Evolutionary conservation across 1,284 basidiomycete genomes (phyloP).

Genomic region (Trichosporon asahii): DNA sequence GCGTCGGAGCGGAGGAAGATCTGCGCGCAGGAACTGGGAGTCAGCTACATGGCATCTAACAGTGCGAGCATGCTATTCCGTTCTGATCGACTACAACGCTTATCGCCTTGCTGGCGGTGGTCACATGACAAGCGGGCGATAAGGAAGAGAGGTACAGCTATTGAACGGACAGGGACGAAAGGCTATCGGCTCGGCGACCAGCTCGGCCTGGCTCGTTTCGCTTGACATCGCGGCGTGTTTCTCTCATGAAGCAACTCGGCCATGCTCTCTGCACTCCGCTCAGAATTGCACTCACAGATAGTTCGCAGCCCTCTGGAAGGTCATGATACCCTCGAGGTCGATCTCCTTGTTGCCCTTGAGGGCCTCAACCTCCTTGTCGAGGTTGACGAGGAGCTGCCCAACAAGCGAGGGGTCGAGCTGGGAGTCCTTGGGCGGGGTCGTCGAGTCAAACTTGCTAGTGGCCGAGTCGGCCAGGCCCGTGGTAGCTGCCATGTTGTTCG

Average conservation of each 20-base stretch:
- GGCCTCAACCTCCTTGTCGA: constrained; percentile 38
- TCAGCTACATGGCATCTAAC: neutral
- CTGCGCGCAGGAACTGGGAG: constrained; percentile 51
- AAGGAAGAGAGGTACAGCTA: too few species aligned
- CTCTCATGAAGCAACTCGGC: neutral
- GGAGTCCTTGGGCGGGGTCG: constrained; percentile 48
- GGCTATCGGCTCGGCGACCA: too few species aligned
- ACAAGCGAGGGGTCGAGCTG: constrained; percentile 42
- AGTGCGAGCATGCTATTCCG: neutral
- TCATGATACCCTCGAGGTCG: constrained; percentile 51
- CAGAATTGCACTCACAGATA: constrained; percentile 41
- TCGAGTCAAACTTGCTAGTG: constrained; percentile 38
- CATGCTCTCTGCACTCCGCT: neutral
- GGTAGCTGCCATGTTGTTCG: constrained; percentile 32
- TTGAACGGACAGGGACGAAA: too few species aligned
- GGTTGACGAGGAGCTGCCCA: constrained; percentile 48
- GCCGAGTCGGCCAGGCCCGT: constrained; percentile 41
- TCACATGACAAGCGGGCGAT: too few species aligned
- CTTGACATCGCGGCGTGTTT: too few species aligned
- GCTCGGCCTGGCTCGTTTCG: too few species aligned
- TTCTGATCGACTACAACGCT: neutral
- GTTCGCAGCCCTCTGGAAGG: constrained; percentile 51
- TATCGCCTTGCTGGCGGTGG: too few species aligned
- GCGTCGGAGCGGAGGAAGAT: constrained; percentile 75
- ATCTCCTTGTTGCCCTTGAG: constrained; percentile 26